Evolutionary conservation across 768 basidiomycete species (phyloP), one percentile per base, ranked within the genome.

Genomic region (Pisolithus marmoratus): DNA sequence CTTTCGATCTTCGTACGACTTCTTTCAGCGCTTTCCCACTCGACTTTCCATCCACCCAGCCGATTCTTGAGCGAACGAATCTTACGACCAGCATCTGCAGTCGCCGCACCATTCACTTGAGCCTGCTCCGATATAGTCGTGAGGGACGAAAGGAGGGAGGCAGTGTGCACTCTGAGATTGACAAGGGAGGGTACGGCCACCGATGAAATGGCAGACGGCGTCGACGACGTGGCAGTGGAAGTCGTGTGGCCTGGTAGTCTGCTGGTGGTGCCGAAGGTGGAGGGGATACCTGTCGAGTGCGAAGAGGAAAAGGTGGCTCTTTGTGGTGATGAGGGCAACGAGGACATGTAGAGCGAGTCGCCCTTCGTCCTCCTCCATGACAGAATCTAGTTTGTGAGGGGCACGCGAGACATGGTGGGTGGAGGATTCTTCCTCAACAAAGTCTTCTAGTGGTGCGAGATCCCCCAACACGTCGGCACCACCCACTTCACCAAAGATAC

Each of bases 1-100:
- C 74, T 77, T 66, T 90, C 88, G 51, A 93, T 89, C 64, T 74
- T 80, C 53, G 75, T 61, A 31, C 86, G 78, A 61, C 90, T 93
- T 43, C 81, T 78, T 63, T 93, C 90, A 38, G 89, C 90, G 55
- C 84, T 87, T 58, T 93, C 90, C 78, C 84, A 90, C 50, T 93
- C 90, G 29, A 79, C 76, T 50, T 84, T 78, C 85, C 87, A 89
- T 20, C 82, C 86, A 6, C 84, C 85, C 27, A 93, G 69, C 58
- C 86, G 87, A 60, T 92, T 91, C 72, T 88, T 90, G 55, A 92
- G 69, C 14, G 87, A 87, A 46, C 91, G 85, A 38, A 94, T 83
- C 69, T 89, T 91, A 37, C 91, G 79, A 43, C 89, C 90, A 0
- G 90, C 86, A 52, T 94, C 91, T 1, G 90, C 83, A 9, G 88